Conservation (phyloP, 257 asterid genomes). For the Thymus quinquecostatus region DNA sequence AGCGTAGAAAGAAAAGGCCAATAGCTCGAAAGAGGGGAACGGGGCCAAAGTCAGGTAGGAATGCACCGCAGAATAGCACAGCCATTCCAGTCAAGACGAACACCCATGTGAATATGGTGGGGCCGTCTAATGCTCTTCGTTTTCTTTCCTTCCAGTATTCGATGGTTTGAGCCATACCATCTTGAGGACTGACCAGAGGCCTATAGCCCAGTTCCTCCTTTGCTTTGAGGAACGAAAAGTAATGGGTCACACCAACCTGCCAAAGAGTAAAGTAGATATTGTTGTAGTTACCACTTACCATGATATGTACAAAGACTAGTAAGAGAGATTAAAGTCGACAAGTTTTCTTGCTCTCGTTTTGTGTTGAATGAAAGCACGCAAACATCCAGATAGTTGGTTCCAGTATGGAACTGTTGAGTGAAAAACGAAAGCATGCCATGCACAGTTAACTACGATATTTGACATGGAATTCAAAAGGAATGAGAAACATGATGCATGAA, state of each 20-base stretch:
- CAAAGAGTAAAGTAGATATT: constrained; percentile 5
- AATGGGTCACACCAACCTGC: constrained; percentile 94
- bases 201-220: constrained; percentile 84
- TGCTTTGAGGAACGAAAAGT: constrained; percentile 87
- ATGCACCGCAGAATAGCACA: constrained; percentile 67
- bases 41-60: constrained; percentile 73
- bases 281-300: no score
- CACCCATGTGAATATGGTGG: constrained; percentile 64
- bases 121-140: constrained; percentile 72
- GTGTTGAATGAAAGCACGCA: no score
- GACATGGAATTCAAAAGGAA: no score
- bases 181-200: constrained; percentile 73
- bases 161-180: constrained; percentile 81
- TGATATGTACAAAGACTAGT: no score
- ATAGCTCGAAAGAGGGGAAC: constrained; percentile 54
- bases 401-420: no score
- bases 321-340: no score
- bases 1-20: constrained; percentile 61
- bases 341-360: no score
- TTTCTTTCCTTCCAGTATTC: constrained; percentile 82
- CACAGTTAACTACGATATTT: no score
- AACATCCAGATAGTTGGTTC: no score
- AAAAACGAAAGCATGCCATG: no score
- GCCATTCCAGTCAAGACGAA: constrained; percentile 62
- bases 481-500: neutral